Percentiles rank a stretch among this genome's conserved stretches.
These are phyloP conservation scores for Excoecaria agallocha DNA, from an alignment of 345 rosid species.

Conservation along the genomic window DNA sequence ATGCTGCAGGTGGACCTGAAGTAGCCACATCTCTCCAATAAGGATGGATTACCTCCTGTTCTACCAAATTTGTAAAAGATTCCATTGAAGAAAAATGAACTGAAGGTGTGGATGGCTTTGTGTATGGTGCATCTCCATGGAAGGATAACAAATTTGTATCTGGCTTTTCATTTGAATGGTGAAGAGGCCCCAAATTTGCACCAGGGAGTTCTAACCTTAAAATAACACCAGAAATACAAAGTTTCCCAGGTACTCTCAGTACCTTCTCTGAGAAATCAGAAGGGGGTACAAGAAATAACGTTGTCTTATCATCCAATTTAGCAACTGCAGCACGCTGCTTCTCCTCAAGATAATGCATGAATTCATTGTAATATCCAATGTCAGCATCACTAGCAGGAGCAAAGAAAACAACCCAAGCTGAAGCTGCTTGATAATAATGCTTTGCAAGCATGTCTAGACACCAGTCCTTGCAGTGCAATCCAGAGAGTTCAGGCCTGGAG, in stretches of 20 bases:
- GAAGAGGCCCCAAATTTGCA: conserved; percentile 43
- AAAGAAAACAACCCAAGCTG: conserved; percentile 91
- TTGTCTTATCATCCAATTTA: conserved; percentile 82
- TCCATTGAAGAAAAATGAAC: conserved; percentile 29
- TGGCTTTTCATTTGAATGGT: conserved; percentile 44
- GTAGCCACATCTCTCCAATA: conserved; percentile 28
- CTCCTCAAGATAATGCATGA: conserved; percentile 90
- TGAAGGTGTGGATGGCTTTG: no score
- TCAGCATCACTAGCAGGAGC: conserved; percentile 89
- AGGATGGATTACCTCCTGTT: conserved; percentile 32
- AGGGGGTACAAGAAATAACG: conserved; percentile 93
- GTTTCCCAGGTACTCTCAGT: conserved; percentile 83
- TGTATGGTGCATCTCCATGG: conserved; percentile 45
- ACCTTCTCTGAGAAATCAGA: conserved; percentile 92
- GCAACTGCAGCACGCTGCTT: conserved; percentile 96
- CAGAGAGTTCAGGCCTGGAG: conserved; percentile 84
- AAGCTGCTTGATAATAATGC: conserved; percentile 91
- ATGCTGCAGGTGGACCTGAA: conserved; percentile 33
- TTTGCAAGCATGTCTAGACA: conserved; percentile 87
- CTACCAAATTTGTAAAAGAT: conserved; percentile 35
- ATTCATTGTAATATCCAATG: conserved; percentile 76
- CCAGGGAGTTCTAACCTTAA: conserved; percentile 60
- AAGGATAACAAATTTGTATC: conserved; percentile 30
- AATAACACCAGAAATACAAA: conserved; percentile 91
- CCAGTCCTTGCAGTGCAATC: conserved; percentile 98